Evolutionary conservation across 371 early-diverging fungal genomes (phyloP), one percentile per base, ranked within the genome.

Genomic region (Mucor indicus): DNA sequence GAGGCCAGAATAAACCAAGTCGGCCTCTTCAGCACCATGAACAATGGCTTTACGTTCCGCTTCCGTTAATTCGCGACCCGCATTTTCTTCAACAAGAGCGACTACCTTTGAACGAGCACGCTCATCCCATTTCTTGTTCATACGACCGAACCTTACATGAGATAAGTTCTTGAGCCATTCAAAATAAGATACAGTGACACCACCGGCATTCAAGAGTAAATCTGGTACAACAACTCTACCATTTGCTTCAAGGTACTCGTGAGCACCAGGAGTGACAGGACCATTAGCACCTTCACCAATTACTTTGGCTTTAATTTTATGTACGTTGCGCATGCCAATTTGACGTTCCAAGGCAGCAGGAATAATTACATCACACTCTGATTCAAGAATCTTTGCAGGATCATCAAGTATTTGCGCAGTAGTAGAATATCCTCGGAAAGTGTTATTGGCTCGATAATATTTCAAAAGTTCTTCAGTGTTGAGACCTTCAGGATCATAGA

Each of bases 111-210:
- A 57, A 60, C 90, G 89, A 60, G 87, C 86, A 33, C 81, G 72
- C 55, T 92, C 92, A 59, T 92, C 92, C 91, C 91, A 92, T 53
- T 84, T 84, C 75, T 89, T 87, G 67, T 89, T 91, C 88, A 92
- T 86, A 63, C 93, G 89, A 38, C 93, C 93, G 49, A 92, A 92
- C 30, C 93, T 84, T 47, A 92, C 85, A 57, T 92, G 93, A 29
- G 85, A 84, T 47, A 92, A 72, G 61, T 90, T 90, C 81, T 90
- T 90, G 59, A 89, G 75, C 90, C 88, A 87, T 66, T 81, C 81
- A 70, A 87, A 91, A 74, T 91, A 91, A 7, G 87, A 87, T n/a
- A 88, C 87, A 20, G 89, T 89, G 37, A 92, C 93, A 57, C 93
- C 93, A 59, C 93, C 93, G 21, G 93, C 89, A 56, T 92, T 92